phyloP scores from a whole-genome alignment of 306 rosid species.

The Cicer chorassanicum region DNA sequence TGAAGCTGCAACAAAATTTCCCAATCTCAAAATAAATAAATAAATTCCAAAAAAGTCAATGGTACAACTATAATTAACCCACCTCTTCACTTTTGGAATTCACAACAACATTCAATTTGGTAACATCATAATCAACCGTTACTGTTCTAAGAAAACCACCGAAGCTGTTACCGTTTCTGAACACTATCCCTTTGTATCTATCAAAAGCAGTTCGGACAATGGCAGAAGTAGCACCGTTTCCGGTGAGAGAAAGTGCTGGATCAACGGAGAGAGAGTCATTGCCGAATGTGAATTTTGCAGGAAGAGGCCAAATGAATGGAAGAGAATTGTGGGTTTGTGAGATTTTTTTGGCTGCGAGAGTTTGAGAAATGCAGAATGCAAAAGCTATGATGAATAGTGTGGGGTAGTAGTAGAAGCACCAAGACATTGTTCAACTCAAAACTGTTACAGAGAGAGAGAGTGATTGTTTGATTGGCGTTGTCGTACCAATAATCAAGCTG shows the following conservation, averaged over 20 bases:
- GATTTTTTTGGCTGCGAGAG: constrained; percentile 16
- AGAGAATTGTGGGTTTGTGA: constrained; percentile 46
- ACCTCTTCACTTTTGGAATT: constrained; percentile 66
- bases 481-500: too few species aligned
- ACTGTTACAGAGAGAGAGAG: too few species aligned
- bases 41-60: background rate
- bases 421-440: constrained; percentile 33
- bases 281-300: constrained; percentile 70
- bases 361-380: constrained; percentile 41
- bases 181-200: constrained; percentile 68
- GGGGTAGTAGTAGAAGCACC: background rate
- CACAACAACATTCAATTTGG: constrained; percentile 59
- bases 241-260: constrained; percentile 67
- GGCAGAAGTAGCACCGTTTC: constrained; percentile 57
- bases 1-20: constrained; percentile 65
- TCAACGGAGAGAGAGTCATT: constrained; percentile 67
- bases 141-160: constrained; percentile 48
- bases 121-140: constrained; percentile 57
- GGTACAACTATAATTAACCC: background rate
- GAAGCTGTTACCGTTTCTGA: constrained; percentile 51
- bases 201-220: constrained; percentile 68
- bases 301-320: constrained; percentile 89
- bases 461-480: too few species aligned
- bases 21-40: constrained; percentile 27
- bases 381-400: constrained; percentile 42